Evolutionary conservation across 495 filamentous ascomycete genomes (phyloP), one percentile per base, ranked within the genome.

Genomic region (Bryoglossum gracile): DNA sequence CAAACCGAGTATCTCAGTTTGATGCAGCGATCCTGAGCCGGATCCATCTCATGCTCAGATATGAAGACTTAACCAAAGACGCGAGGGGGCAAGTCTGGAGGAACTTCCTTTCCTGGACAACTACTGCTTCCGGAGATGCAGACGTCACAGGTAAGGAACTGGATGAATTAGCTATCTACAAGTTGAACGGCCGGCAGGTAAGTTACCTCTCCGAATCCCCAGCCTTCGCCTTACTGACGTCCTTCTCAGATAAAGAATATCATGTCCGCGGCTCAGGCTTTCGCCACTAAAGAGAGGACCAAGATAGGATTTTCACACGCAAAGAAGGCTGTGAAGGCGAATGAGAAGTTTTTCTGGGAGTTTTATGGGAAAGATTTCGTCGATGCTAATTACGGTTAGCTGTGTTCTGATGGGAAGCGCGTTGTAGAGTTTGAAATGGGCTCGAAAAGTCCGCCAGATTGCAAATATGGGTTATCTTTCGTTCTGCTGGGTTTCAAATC

Each of bases 211-310:
- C 23, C n/a, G n/a, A 9, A 48, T 36, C 18, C 22, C 6, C 23
- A n/a, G 33, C 32, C 30, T 23, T 8, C 22, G 34, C 28, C 11
- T 39, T 48, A 48, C 23, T 18, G 21, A 48, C 34, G 26, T 24
- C 32, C 46, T 49, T 41, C n/a, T 28, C 30, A 52, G 49, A 40
- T 52, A 41, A 52, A 52, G 43, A 52, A 52, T 52, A 22, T 26
- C 14, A 30, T 52, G 23, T 21, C 40, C 22, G 40, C 49, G 28
- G 49, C 49, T 30, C 49, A 46, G 28, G 49, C 49, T 26, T 52
- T 52, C 11, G 49, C 42, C 28, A 18, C 13, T 30, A 6, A 30
- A 13, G 26, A 30, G 26, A 30, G 26, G 26, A 30, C 6, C 26
- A 30, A 30, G 5, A 13, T 30, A 6, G 6, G 26, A 6, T 30